Evolutionary conservation across 805 yeast genomes (phyloP).

Genomic region (Metschnikowia borealis): DNA sequence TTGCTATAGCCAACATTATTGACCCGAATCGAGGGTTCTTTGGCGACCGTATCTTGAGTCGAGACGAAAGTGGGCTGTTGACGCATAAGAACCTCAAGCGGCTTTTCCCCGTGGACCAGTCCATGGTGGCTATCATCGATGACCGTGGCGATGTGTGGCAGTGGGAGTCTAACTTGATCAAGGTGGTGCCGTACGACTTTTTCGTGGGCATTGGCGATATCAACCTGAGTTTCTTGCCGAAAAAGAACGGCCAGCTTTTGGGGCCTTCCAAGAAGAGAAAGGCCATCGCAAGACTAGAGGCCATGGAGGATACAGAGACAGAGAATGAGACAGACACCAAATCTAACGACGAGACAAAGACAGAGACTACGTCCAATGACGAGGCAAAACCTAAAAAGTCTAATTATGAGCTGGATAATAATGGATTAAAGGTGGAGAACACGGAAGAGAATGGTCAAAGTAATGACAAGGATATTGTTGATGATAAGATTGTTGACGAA

Average conservation of each 20-base stretch:
- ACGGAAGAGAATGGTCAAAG: too few relatives aligned
- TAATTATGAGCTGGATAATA: background rate
- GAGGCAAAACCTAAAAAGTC: background rate
- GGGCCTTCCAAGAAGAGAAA: conserved; percentile 65
- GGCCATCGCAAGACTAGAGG: conserved; percentile 55
- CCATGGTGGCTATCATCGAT: conserved; percentile 94
- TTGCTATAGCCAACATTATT: conserved; percentile 80
- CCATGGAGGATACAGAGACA: conserved; percentile 19
- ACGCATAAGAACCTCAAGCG: conserved; percentile 86
- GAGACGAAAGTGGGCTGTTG: conserved; percentile 92
- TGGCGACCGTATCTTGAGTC: conserved; percentile 84
- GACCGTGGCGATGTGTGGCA: conserved; percentile 99
- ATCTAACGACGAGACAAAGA: conserved; percentile 11
- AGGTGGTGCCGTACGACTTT: conserved; percentile 93
- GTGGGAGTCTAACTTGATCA: conserved; percentile 87
- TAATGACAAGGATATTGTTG: too few relatives aligned
- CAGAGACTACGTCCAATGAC: background rate
- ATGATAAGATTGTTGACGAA: background rate
- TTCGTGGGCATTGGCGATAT: conserved; percentile 98
- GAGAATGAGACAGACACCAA: background rate
- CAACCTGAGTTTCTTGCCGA: conserved; percentile 86
- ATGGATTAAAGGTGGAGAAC: background rate
- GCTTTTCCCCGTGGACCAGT: conserved; percentile 90
- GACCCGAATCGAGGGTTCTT: conserved; percentile 86
- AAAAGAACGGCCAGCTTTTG: conserved; percentile 52